Conservation (phyloP, 2,329 filamentous ascomycete species). For the Phyllosticta ampelicida region DNA sequence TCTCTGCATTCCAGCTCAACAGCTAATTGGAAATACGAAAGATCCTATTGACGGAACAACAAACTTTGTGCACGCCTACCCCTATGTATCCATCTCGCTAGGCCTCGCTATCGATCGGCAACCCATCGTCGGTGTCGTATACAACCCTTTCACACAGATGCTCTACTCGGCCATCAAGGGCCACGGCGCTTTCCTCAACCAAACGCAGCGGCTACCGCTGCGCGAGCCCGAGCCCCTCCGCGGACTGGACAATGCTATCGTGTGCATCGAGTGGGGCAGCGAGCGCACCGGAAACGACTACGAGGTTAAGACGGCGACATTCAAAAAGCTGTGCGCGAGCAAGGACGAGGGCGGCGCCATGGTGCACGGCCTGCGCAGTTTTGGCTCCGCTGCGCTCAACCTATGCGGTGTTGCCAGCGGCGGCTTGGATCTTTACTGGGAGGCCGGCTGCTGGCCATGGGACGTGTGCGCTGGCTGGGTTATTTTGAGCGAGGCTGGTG, state of each 20-base stretch:
- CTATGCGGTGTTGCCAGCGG: constrained; percentile 62
- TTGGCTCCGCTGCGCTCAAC: constrained; percentile 67
- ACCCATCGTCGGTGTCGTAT: constrained; percentile 63
- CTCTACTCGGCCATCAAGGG: constrained; percentile 61
- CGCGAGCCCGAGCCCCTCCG: constrained; percentile 41
- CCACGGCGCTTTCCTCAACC: constrained; percentile 47
- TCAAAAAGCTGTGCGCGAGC: constrained; percentile 41
- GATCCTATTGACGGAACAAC: constrained; percentile 77
- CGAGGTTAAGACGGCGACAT: constrained; percentile 56
- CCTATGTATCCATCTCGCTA: constrained; percentile 65
- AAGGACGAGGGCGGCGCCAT: constrained; percentile 58
- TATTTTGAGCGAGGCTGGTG: constrained; percentile 63
- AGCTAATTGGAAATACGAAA: constrained; percentile 39
- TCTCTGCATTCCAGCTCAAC: not conserved
- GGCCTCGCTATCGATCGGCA: constrained; percentile 51
- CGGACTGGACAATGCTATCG: constrained; percentile 51
- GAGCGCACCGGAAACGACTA: constrained; percentile 60
- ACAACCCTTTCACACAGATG: constrained; percentile 63
- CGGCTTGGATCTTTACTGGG: constrained; percentile 66
- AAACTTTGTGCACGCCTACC: constrained; percentile 70
- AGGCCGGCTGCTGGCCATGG: constrained; percentile 77
- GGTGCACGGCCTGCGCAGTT: constrained; percentile 61
- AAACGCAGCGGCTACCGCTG: constrained; percentile 36
- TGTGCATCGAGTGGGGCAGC: constrained; percentile 65
- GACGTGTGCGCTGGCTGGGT: constrained; percentile 76